phyloP scores from a whole-genome alignment of 2,329 filamentous ascomycete species.

The Hymenoscyphus albidus region DNA sequence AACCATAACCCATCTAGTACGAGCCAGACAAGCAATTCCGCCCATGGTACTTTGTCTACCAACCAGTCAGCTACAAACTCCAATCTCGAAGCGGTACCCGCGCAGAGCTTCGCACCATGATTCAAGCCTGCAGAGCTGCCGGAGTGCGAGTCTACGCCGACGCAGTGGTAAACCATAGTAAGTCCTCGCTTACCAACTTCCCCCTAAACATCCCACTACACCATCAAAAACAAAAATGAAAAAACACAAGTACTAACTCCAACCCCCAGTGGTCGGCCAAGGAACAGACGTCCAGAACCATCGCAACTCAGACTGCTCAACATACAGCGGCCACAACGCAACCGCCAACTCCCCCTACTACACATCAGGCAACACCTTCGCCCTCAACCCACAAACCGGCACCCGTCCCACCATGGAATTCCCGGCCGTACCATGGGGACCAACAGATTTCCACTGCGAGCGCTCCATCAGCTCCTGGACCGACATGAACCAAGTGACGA shows the following conservation, averaged over 20 bases:
- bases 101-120: conserved; percentile 22
- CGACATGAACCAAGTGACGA: conserved; percentile 31
- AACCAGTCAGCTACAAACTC: conserved; percentile 33
- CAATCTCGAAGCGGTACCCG: conserved; percentile 31
- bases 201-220: too few species aligned
- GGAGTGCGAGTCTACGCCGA: conserved; percentile 34
- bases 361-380: conserved; percentile 32
- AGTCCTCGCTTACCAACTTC: too few species aligned
- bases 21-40: conserved; percentile 33
- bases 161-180: conserved; percentile 31
- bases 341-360: conserved; percentile 33
- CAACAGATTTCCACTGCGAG: conserved; percentile 35
- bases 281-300: conserved; percentile 34
- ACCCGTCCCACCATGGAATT: conserved; percentile 32
- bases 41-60: conserved; percentile 32
- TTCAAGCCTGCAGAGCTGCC: conserved; percentile 28
- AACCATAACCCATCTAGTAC: conserved; percentile 16
- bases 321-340: conserved; percentile 31
- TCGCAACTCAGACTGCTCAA: conserved; percentile 26
- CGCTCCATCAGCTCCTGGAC: conserved; percentile 30
- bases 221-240: too few species aligned
- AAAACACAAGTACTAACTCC: too few species aligned
- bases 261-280: conserved; percentile 23
- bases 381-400: conserved; percentile 30
- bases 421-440: conserved; percentile 33